Evolutionary conservation across 495 filamentous ascomycete species (phyloP), one percentile per base, ranked within the genome.

Genomic region (Apiosordaria backusii): DNA sequence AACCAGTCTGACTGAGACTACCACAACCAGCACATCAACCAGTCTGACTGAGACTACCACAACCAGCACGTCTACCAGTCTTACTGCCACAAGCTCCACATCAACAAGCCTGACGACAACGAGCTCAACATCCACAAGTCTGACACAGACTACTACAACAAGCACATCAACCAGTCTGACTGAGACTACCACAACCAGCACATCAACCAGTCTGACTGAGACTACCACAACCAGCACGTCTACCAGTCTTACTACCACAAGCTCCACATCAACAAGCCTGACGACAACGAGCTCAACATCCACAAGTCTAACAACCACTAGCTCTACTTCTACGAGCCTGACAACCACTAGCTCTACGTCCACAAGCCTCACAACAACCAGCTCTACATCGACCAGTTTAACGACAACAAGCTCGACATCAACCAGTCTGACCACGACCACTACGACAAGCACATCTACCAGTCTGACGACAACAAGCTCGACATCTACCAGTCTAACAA

Each of bases 241-340:
- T 15, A 58, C 55, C 4, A 53, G 15, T 13, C 4, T 21, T 3
- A 53, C 50, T 16, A 53, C 50, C 4, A 53, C 50, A 53, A 53
- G 50, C 13, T 18, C 50, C 4, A 58, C 55, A 24, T 58, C 55
- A 3, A 58, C 55, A 22, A 58, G 16, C 23, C 4, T 19, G 23
- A 58, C 22, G 6, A 61, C 59, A 61, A 61, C 24, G 16, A 45
- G 35, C 15, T 45, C 59, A 1, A 61, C 24, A 0, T 29, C 59
- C 19, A 61, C 59, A 16, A 60, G 22, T n/a, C 16, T 22, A 9
- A 61, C 59, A 4, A 61, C 59, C 3, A 61, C 59, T 4, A 61
- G 24, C 21, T 25, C 24, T 1, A 61, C 59, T 1, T 18, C 59
- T 6, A 35, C 59, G 23, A 13, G 9, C 19, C 26, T 27, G 0